Evolutionary conservation across 805 yeast genomes (phyloP).

Genomic region (Lipomyces anomalus): DNA sequence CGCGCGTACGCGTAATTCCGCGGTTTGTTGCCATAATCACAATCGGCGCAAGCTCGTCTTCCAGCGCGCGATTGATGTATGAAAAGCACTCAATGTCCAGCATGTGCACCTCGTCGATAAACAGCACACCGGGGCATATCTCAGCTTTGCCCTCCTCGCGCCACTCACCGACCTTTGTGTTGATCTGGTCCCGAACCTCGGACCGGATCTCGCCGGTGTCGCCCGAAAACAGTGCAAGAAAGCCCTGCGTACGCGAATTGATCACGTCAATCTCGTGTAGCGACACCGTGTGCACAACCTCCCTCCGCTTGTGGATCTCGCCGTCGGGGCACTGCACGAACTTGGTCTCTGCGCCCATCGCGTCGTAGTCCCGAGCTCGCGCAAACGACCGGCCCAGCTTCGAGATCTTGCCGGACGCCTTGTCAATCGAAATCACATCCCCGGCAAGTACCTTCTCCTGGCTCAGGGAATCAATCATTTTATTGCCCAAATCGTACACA

Average conservation of each 20-base stretch:
- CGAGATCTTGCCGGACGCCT: conserved; percentile 88
- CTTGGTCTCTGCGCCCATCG: conserved; percentile 97
- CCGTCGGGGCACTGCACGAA: conserved; percentile 99
- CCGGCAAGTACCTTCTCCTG: conserved; percentile 96
- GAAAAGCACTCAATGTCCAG: conserved; percentile 95
- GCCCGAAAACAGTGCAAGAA: conserved; percentile 88
- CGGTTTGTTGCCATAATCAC: conserved; percentile 98
- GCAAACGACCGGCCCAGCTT: conserved; percentile 94
- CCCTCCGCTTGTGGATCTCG: conserved; percentile 91
- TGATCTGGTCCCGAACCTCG: conserved; percentile 93
- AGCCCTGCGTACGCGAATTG: conserved; percentile 96
- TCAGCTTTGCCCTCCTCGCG: conserved; percentile 97
- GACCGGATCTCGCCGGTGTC: conserved; percentile 97
- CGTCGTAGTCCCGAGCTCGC: conserved; percentile 95
- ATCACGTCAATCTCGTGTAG: conserved; percentile 96
- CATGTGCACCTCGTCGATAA: conserved; percentile 98
- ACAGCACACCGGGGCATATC: conserved; percentile 93
- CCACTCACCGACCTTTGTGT: conserved; percentile 96
- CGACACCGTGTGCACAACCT: conserved; percentile 96
- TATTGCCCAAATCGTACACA: conserved; percentile 87
- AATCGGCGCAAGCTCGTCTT: conserved; percentile 93
- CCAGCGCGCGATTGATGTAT: conserved; percentile 90
- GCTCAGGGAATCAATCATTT: conserved; percentile 90
- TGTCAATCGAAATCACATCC: conserved; percentile 91
- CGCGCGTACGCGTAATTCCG: conserved; percentile 89